These are phyloP conservation scores for Alternaria novae-zelandiae DNA, from an alignment of 2,329 filamentous ascomycete species.

Conservation along the genomic window DNA sequence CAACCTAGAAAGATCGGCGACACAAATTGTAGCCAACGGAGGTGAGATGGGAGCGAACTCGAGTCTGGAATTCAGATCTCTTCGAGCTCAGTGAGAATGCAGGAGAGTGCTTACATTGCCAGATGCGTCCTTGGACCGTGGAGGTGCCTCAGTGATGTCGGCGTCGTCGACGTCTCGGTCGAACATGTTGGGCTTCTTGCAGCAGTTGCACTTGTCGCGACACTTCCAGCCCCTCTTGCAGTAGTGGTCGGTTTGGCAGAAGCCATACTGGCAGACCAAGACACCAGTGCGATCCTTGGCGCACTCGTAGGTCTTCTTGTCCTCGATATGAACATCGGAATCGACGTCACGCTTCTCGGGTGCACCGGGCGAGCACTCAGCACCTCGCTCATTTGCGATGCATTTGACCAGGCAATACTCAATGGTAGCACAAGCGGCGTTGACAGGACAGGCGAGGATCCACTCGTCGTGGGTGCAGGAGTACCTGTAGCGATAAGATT, in stretches of 20 bases:
- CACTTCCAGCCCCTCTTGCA: conserved; percentile 14
- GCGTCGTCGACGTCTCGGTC: background rate
- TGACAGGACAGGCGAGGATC: no score
- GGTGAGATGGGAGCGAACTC: background rate
- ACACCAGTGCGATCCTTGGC: conserved; percentile 12
- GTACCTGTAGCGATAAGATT: no score
- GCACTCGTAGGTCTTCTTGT: conserved; percentile 7
- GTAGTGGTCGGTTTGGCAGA: conserved; percentile 17
- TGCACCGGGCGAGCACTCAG: background rate
- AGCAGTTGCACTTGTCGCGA: conserved; percentile 17
- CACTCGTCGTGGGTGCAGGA: no score
- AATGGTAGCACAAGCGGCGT: no score
- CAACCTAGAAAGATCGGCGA: background rate
- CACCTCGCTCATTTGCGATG: no score
- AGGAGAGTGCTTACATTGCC: background rate
- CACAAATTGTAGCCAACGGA: background rate
- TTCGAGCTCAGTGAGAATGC: background rate
- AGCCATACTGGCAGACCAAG: conserved; percentile 16
- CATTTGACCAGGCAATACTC: no score
- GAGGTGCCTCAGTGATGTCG: background rate
- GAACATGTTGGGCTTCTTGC: background rate
- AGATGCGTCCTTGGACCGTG: background rate
- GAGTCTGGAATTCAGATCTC: background rate
- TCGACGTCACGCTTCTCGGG: background rate
- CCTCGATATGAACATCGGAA: background rate